Evolutionary conservation across 2,329 filamentous ascomycete species (phyloP).

Genomic region (Colletotrichum sp.): DNA sequence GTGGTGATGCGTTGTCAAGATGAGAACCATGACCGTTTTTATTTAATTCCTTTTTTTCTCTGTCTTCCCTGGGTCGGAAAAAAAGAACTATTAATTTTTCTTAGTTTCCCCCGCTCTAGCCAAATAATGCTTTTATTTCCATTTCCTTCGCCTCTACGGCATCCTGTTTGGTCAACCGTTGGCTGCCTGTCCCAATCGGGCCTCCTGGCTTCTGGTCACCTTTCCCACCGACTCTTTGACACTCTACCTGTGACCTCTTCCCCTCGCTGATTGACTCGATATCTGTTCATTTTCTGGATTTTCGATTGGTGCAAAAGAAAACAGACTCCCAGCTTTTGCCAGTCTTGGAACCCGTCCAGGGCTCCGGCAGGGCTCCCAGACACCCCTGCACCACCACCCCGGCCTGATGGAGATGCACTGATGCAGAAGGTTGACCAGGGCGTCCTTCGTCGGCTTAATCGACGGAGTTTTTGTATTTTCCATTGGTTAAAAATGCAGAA

Average conservation of each 20-base stretch:
- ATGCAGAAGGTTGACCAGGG: slow-evolving; percentile 5
- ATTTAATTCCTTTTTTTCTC: slow-evolving; percentile 21
- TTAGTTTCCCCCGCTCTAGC: background rate
- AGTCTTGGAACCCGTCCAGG: background rate
- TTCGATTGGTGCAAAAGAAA: slow-evolving; percentile 16
- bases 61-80: background rate
- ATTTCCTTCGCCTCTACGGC: background rate
- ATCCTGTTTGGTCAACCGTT: background rate
- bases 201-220: background rate
- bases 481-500: slow-evolving; percentile 39
- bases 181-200: background rate
- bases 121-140: background rate
- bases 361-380: slow-evolving; percentile 1
- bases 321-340: background rate
- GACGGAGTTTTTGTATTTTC: slow-evolving; percentile 26
- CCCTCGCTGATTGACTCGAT: slow-evolving; percentile 13
- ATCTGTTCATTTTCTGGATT: background rate
- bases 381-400: background rate
- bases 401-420: background rate
- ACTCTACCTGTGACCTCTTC: background rate
- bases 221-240: background rate
- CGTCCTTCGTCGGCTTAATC: slow-evolving; percentile 19
- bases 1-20: slow-evolving; percentile 59
- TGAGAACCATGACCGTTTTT: background rate
- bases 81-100: background rate